These are phyloP conservation scores for Blastobotrys raffinosifermentans DNA, from an alignment of 1,139 yeast species.

Conservation along the genomic window DNA sequence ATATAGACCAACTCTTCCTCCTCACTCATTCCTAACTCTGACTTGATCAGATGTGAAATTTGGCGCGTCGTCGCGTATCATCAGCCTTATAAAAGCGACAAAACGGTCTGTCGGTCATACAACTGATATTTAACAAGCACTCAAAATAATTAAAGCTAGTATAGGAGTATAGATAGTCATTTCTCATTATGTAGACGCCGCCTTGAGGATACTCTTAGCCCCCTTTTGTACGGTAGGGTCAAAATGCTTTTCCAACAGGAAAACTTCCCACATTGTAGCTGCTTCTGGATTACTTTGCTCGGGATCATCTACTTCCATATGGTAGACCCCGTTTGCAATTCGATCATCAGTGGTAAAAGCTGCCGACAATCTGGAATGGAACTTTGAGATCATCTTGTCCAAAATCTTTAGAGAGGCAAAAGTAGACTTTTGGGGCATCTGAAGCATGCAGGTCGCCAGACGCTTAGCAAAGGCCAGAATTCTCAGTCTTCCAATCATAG, in stretches of 20 bases:
- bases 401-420: slow-evolving; percentile 71
- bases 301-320: slow-evolving; percentile 58
- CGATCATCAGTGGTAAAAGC: slow-evolving; percentile 85
- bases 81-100: too few relatives aligned
- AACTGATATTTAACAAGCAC: too few relatives aligned
- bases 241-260: slow-evolving; percentile 72
- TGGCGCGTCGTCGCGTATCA: too few relatives aligned
- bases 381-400: slow-evolving; percentile 64
- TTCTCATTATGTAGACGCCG: slow-evolving; percentile 5
- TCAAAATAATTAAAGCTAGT: too few relatives aligned
- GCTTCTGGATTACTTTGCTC: slow-evolving; percentile 81
- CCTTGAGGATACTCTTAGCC: slow-evolving; percentile 28
- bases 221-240: slow-evolving; percentile 67
- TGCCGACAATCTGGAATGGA: slow-evolving; percentile 61
- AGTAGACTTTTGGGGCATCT: slow-evolving; percentile 84
- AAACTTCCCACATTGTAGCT: slow-evolving; percentile 86
- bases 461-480: slow-evolving; percentile 83
- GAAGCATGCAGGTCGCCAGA: slow-evolving; percentile 57
- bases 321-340: slow-evolving; percentile 68
- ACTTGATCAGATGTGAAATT: too few relatives aligned
- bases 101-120: too few relatives aligned
- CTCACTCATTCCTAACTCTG: too few relatives aligned
- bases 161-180: not conserved
- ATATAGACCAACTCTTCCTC: too few relatives aligned
- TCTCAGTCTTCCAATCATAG: slow-evolving; percentile 58